These are phyloP conservation scores for Helicostylum pulchrum DNA, from an alignment of 192 early-diverging fungal species.

Conservation along the genomic window DNA sequence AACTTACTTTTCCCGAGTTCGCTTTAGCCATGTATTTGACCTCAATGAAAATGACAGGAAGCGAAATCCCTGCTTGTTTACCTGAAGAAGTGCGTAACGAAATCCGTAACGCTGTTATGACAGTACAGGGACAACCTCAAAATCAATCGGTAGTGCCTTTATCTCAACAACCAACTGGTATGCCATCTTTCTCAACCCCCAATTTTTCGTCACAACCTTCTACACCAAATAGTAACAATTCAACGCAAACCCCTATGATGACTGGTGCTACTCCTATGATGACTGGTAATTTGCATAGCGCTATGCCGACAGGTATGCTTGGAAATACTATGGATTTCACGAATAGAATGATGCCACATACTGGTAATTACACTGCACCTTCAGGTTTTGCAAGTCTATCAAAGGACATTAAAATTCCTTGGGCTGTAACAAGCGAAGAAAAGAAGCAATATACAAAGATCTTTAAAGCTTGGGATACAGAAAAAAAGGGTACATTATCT, in stretches of 20 bases:
- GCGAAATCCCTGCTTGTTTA: conserved; percentile 47
- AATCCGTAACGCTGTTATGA: conserved; percentile 30
- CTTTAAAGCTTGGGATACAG: conserved; percentile 73
- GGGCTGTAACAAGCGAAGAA: conserved; percentile 57
- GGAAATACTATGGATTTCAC: conserved; percentile 33
- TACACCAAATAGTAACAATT: neutral
- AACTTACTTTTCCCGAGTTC: conserved; percentile 62
- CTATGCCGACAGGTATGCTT: conserved; percentile 35
- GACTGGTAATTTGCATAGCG: neutral
- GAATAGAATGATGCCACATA: conserved; percentile 39
- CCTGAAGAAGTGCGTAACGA: conserved; percentile 51
- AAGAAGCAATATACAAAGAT: conserved; percentile 58
- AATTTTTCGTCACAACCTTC: neutral
- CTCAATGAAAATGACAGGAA: conserved; percentile 52
- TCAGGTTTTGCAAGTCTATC: conserved; percentile 16
- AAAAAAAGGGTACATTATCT: conserved; percentile 61
- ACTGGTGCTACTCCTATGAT: conserved; percentile 23
- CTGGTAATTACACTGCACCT: conserved; percentile 7
- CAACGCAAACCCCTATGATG: conserved; percentile 8
- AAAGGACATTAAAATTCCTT: conserved; percentile 42
- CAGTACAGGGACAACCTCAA: conserved; percentile 6
- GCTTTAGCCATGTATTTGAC: conserved; percentile 66
- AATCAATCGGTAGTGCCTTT: neutral
- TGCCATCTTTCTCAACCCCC: conserved; percentile 4
- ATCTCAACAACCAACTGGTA: conserved; percentile 16